Base-by-base conservation (phyloP, 208 protist genomes). In the Leptomonas seymouri region DNA sequence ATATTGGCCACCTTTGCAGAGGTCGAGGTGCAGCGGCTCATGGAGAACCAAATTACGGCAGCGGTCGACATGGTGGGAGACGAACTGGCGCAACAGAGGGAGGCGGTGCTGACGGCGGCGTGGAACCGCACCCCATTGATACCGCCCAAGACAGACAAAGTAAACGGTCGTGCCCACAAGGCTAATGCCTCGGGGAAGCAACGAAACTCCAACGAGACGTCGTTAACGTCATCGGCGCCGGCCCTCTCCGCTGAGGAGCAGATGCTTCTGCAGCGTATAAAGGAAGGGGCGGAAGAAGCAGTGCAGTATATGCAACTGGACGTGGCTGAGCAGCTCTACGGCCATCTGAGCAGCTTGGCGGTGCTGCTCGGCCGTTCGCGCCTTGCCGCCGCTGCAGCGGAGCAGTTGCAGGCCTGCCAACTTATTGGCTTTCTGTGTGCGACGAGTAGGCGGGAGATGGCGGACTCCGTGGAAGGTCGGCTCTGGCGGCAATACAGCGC, bases 351-450 rank as follows among this genome's bases (percentile, higher is more conserved):
- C 27, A 48, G 82, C 56, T 51, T 85, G 16, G 78, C 67, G 8
- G 57, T 76, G 14, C 65, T 85, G 28, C 74, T 80, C 34, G 58
- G 80, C 5, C 59, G 70, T 7, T 61, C 70, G 7, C 36, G 69
- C 4, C 59, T 78, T 6, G 83, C 80, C 0, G 83, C 66, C 20
- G 54, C 56, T 0, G 76, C 70, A 7, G 59, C 74, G n/a, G 74
- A 79, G 61, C 67, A 70, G 56, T 23, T 59, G 36, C 66, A 79
- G 46, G 28, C 66, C 20, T 69, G 56, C 21, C 60, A 72, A 42
- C 67, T 79, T 16, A 59, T 70, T 15, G 61, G 67, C 20, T 23
- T 65, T 18, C 45, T 79, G n/a, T 49, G 36, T 30, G 44, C 46
- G 0, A 39, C 57, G 42, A 55, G 34, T 27, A 44, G 36, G 61